Percentiles rank a stretch among this genome's conserved stretches.
phyloP scores from a whole-genome alignment of 768 basidiomycete species.

The Macrolepiota dolichaula region DNA sequence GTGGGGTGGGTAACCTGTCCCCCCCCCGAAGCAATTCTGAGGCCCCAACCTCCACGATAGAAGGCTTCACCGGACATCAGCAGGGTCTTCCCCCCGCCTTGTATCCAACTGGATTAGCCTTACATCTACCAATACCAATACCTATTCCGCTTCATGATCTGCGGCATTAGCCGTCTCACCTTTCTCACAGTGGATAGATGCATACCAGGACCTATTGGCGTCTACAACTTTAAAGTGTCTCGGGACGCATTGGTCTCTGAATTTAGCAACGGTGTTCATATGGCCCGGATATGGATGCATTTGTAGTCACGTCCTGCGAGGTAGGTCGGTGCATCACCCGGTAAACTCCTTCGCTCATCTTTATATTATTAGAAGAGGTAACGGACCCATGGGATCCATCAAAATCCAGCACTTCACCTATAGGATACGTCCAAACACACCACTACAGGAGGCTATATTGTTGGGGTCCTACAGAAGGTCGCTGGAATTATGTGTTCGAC shows the following conservation, averaged over 20 bases:
- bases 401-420: neutral
- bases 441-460: too few relatives aligned
- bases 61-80: neutral
- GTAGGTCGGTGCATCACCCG: neutral
- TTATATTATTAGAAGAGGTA: too few relatives aligned
- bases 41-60: neutral
- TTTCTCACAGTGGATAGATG: constrained; percentile 13
- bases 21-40: neutral
- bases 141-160: constrained; percentile 16
- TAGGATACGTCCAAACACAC: neutral
- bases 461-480: neutral
- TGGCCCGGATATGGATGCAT: constrained; percentile 16
- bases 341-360: too few relatives aligned
- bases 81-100: neutral
- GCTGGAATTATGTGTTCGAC: neutral
- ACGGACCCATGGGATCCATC: neutral
- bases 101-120: neutral
- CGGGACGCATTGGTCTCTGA: too few relatives aligned
- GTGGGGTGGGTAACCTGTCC: neutral
- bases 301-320: constrained; percentile 6
- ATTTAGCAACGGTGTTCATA: constrained; percentile 2
- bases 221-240: constrained; percentile 14
- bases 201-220: constrained; percentile 14
- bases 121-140: neutral
- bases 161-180: constrained; percentile 19